Base-by-base conservation (phyloP, 805 yeast genomes). In the Pichia deserticola region DNA sequence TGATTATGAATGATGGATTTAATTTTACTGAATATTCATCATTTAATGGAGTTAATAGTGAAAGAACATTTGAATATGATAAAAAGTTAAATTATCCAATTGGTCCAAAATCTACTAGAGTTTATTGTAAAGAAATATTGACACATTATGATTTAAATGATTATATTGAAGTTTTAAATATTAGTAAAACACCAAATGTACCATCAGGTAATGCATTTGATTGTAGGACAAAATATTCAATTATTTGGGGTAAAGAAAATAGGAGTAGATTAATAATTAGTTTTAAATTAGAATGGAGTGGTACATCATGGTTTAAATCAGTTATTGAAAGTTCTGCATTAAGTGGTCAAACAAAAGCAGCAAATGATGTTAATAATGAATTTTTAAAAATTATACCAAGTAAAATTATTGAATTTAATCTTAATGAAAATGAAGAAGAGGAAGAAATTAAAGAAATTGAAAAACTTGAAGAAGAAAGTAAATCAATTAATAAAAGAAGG, bases 91-190 rank as follows among this genome's bases (percentile, higher is more conserved):
- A 82, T 47, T 89, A 78, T 47, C 78, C 96, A 1, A 81, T 93
- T 36, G 99, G 99, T 0, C 99, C 99, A 11, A 89, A 88, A 59
- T 88, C 92, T 28, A 90, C 99, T 3, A 80, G 76, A 50, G 80
- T 78, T 13, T 79, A 81, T 34, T 73, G 71, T 6, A 67, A 65
- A 3, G 97, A 89, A 57, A 69, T 73, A 0, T 72, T 86, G 25
- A 77, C 80, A 41, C 67, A 74, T 42, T 67, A 75, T 58, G 84
- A 86, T 58, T 70, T 72, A 46, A 69, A 76, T 5, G 71, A 73
- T 15, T 75, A 75, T 55, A 77, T 88, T 35, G 75, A 80, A 51
- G 80, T 89, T 2, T 67, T 81, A 3, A 79, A 82, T 40, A 71
- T 78, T 2, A 80, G 92, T 0, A 71, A 69, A 39, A 90, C 99